phyloP scores from a whole-genome alignment of 768 basidiomycete species.

The Phanerochaete carnosa region DNA sequence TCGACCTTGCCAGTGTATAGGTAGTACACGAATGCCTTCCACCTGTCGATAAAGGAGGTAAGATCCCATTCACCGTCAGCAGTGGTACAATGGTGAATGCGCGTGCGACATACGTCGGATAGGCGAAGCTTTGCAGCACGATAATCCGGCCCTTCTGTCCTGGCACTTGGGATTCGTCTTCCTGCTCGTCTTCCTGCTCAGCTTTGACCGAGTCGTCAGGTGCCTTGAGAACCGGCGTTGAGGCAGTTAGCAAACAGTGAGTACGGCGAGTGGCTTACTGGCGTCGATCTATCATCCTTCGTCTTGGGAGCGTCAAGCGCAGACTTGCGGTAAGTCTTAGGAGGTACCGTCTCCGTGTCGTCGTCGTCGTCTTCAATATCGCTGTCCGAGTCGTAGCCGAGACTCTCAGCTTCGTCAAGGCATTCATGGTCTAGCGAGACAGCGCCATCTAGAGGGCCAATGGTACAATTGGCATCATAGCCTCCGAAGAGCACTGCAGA shows the following conservation, averaged over 20 bases:
- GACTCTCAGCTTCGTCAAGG: not conserved
- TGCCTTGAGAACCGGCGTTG: no score
- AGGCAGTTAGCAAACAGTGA: no score
- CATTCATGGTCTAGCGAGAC: not conserved
- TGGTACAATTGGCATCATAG: not conserved
- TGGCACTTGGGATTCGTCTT: not conserved
- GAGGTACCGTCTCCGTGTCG: not conserved
- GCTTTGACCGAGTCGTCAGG: no score
- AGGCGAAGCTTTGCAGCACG: not conserved
- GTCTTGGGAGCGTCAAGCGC: no score
- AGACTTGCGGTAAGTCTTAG: no score
- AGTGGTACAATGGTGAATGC: no score
- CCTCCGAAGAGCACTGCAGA: not conserved
- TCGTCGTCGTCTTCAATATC: conserved; percentile 7
- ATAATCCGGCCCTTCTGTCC: not conserved
- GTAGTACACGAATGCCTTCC: not conserved
- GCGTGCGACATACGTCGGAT: not conserved
- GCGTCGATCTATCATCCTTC: no score
- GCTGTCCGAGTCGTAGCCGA: conserved; percentile 6
- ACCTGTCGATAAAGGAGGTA: not conserved
- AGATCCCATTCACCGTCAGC: no score
- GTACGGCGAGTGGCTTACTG: no score
- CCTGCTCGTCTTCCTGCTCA: not conserved
- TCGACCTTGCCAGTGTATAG: not conserved
- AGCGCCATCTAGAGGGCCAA: not conserved